Base-by-base conservation (phyloP, 495 filamentous ascomycete genomes). In the Glarea lozoyensis region DNA sequence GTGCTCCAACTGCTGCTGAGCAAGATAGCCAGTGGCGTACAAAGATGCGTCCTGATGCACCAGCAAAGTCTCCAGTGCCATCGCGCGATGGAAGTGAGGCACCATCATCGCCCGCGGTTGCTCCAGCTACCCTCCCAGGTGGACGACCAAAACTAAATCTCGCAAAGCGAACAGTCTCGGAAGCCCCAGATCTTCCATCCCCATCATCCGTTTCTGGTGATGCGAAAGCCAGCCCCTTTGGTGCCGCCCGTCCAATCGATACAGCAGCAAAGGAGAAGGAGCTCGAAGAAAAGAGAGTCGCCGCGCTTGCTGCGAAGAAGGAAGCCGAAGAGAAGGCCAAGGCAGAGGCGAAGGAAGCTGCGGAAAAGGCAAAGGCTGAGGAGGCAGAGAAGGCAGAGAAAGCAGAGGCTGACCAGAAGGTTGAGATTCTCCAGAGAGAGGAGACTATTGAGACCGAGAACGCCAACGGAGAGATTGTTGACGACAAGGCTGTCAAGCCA, bases 161-260 rank as follows among this genome's bases (percentile, higher is more conserved):
- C 11, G 60, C 77, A 42, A 96, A 96, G 70, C 79, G 92, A 34
- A 93, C 86, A 4, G 84, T 94, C 23, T 79, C 88, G 3, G 88
- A 95, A 40, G 65, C 69, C 33, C 63, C 73, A 2, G 74, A 72
- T 32, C 65, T 72, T 10, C 47, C 70, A 21, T 64, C 69, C 10
- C 60, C 79, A 12, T 56, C 73, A 25, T 56, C 68, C 17, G 48
- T 63, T 17, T 53, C 52, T 18, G 60, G 61, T 25, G 86, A 89
- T 45, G 70, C 85, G 2, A 94, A 92, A 67, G 74, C 86, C 13
- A 96, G 79, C 63, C 86, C 86, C 18, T 98, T 98, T 61, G 92
- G 92, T 58, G 88, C 84, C 42, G 88, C 88, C 29, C 75, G 76
- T 37, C 88, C 88, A 10, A 93, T 93, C 48, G 88, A 96, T 62